These are phyloP conservation scores for Scedosporium dehoogii DNA, from an alignment of 2,329 filamentous ascomycete species.

Conservation along the genomic window DNA sequence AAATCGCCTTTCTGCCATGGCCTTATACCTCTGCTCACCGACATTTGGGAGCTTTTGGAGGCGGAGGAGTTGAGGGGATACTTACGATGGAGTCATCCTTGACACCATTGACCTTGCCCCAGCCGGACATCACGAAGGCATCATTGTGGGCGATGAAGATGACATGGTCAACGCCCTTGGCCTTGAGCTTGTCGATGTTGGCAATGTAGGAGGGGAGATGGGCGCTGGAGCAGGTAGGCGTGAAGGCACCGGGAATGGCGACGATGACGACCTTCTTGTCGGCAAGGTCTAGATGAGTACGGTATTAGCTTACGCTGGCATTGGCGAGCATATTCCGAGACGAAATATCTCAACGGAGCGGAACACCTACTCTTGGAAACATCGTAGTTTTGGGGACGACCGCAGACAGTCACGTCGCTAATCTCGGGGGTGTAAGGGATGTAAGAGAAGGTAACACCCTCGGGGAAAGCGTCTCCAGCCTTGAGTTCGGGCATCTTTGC, in stretches of 20 bases:
- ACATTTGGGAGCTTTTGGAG: constrained; percentile 7
- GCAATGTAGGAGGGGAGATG: constrained; percentile 75
- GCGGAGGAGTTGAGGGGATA: constrained; percentile 9
- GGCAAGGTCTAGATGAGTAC: constrained; percentile 34
- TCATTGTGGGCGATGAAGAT: constrained; percentile 80
- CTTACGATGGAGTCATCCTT: constrained; percentile 54
- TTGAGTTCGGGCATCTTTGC: constrained; percentile 54
- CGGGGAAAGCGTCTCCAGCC: constrained; percentile 74
- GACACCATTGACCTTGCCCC: constrained; percentile 79
- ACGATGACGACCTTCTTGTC: constrained; percentile 47
- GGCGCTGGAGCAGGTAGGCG: constrained; percentile 71
- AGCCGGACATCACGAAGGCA: constrained; percentile 77
- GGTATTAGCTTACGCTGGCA: neutral
- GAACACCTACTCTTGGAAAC: constrained; percentile 55
- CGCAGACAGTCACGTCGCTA: constrained; percentile 62
- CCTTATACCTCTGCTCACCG: neutral
- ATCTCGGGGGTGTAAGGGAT: constrained; percentile 65
- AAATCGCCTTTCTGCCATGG: constrained; percentile 1
- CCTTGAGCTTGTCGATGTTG: constrained; percentile 59
- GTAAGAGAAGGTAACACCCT: constrained; percentile 74
- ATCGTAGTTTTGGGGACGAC: constrained; percentile 66
- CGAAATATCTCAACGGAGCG: neutral
- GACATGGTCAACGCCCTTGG: constrained; percentile 75
- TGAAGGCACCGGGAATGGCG: constrained; percentile 64
- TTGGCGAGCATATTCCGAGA: neutral